Percentiles rank a stretch among this genome's conserved stretches.
phyloP scores from a whole-genome alignment of 73 alveolate species.

The Effrenium voratum region DNA sequence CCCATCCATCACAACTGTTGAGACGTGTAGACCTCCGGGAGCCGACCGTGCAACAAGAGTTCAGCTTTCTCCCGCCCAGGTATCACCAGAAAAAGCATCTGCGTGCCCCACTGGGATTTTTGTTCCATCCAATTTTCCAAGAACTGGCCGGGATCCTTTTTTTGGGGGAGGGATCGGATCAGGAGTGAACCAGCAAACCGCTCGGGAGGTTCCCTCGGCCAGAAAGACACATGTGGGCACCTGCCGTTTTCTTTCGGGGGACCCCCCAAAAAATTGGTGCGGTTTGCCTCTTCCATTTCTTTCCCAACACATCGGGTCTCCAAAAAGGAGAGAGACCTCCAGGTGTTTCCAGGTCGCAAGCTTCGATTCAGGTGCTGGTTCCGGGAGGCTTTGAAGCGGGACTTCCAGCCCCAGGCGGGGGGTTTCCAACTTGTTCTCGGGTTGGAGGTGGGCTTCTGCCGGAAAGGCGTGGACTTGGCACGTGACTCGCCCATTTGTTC shows the following conservation, averaged over 20 bases:
- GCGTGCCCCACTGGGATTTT: too few species aligned
- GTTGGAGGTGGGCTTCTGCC: background rate
- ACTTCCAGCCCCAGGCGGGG: slow-evolving; percentile 41
- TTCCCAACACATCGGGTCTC: background rate
- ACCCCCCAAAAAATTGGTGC: background rate
- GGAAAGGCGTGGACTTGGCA: background rate
- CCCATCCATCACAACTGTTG: too few species aligned
- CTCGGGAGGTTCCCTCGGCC: too few species aligned
- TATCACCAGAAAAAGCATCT: too few species aligned
- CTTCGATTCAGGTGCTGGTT: slow-evolving; percentile 27
- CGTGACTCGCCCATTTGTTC: background rate
- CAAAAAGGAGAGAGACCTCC: background rate
- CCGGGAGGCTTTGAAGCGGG: slow-evolving; percentile 42
- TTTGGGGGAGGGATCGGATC: too few species aligned
- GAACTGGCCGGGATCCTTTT: too few species aligned
- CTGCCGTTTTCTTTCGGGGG: background rate
- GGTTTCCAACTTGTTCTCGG: background rate
- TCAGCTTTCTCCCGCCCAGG: too few species aligned
- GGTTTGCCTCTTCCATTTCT: background rate
- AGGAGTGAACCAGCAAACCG: too few species aligned
- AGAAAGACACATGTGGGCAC: too few species aligned
- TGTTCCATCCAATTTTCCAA: too few species aligned
- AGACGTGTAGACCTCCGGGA: too few species aligned
- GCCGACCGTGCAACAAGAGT: too few species aligned
- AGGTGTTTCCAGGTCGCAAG: background rate